Conservation (phyloP, 2,329 filamentous ascomycete species). For the Colletotrichum camelliae region DNA sequence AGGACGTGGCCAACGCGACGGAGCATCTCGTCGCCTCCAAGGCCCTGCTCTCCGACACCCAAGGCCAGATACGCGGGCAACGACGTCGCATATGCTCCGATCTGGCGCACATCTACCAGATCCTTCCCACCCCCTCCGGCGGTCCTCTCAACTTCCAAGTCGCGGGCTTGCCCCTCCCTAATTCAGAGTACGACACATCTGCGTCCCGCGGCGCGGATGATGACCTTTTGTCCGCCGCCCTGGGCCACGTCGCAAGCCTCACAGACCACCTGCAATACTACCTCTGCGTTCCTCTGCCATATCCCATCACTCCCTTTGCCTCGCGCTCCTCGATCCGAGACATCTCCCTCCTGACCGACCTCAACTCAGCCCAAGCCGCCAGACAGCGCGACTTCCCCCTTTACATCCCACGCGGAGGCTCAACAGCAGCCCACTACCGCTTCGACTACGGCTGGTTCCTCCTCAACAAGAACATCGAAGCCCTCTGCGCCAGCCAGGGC, state of each 20-base stretch:
- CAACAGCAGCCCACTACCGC: slow-evolving; percentile 76
- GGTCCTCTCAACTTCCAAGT: slow-evolving; percentile 83
- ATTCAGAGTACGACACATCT: slow-evolving; percentile 72
- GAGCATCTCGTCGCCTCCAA: slow-evolving; percentile 63
- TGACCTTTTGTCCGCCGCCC: slow-evolving; percentile 77
- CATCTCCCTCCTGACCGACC: slow-evolving; percentile 61
- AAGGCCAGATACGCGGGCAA: slow-evolving; percentile 80
- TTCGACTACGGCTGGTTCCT: slow-evolving; percentile 97
- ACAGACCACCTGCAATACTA: slow-evolving; percentile 82
- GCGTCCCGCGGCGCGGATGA: slow-evolving; percentile 55
- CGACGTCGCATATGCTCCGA: slow-evolving; percentile 88
- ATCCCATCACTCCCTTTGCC: slow-evolving; percentile 74
- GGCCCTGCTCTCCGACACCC: slow-evolving; percentile 59
- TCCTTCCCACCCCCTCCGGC: slow-evolving; percentile 64
- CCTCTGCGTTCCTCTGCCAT: slow-evolving; percentile 78
- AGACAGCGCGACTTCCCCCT: slow-evolving; percentile 79
- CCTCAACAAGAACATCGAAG: slow-evolving; percentile 94
- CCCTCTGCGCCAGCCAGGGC: slow-evolving; percentile 67
- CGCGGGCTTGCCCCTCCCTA: slow-evolving; percentile 77
- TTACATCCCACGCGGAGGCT: slow-evolving; percentile 67
- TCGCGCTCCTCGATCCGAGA: slow-evolving; percentile 81
- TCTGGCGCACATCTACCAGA: slow-evolving; percentile 78
- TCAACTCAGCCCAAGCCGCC: slow-evolving; percentile 25
- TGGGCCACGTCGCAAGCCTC: slow-evolving; percentile 81
- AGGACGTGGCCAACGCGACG: slow-evolving; percentile 66